Conservation (phyloP, 2,329 filamentous ascomycete species). For the Akanthomyces dipterigenus region DNA sequence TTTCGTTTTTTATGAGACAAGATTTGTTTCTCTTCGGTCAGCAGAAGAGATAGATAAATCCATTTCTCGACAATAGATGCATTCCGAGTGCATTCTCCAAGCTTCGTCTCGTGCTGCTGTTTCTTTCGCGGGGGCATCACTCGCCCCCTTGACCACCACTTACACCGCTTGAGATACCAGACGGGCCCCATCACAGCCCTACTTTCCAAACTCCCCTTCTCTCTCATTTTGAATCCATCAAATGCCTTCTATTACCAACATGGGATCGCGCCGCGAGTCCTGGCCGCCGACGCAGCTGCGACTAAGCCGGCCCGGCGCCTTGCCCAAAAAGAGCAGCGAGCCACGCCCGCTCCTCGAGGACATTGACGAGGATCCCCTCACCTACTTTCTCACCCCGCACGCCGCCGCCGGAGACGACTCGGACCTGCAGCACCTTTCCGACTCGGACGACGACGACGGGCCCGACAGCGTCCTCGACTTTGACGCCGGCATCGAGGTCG, state of each 20-base stretch:
- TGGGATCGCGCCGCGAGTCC: constrained; percentile 36
- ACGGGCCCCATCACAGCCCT: neutral
- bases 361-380: constrained; percentile 47
- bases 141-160: neutral
- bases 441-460: constrained; percentile 29
- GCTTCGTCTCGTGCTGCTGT: neutral
- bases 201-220: neutral
- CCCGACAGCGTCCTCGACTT: constrained; percentile 41
- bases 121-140: neutral
- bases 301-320: constrained; percentile 35
- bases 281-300: constrained; percentile 48
- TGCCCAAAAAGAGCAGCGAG: constrained; percentile 28
- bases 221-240: neutral
- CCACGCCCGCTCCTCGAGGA: constrained; percentile 39
- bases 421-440: too few species aligned
- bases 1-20: neutral
- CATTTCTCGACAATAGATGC: neutral
- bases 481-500: constrained; percentile 51
- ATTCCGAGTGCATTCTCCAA: neutral
- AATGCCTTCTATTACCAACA: constrained; percentile 30
- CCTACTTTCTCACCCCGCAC: constrained; percentile 48
- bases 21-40: neutral
- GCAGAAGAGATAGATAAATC: neutral
- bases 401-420: constrained; percentile 21
- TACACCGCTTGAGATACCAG: neutral